Conservation (phyloP, 306 rosid genomes). For the Trichosanthes cucumerina region DNA sequence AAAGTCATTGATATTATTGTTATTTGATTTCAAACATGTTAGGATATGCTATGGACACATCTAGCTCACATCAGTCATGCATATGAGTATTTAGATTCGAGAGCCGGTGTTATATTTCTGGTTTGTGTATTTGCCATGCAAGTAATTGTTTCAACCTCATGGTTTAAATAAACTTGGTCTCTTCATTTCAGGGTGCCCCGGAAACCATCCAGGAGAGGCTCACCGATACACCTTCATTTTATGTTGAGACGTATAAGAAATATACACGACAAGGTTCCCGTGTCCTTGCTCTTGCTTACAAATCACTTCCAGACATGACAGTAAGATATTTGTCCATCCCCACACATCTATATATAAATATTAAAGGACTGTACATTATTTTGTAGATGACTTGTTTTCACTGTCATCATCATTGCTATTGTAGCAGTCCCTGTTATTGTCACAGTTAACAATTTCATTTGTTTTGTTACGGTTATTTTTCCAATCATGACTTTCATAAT, state of each 20-base stretch:
- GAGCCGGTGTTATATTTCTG: background rate
- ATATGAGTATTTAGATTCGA: background rate
- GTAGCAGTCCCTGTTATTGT: background rate
- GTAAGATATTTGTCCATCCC: conserved; percentile 37
- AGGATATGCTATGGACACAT: background rate
- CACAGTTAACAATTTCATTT: background rate
- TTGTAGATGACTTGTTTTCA: background rate
- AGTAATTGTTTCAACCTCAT: background rate
- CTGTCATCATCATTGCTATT: background rate
- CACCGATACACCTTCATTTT: conserved; percentile 55
- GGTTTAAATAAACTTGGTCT: background rate
- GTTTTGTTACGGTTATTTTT: background rate
- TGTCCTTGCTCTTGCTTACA: conserved; percentile 92
- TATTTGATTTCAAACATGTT: background rate
- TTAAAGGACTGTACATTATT: background rate
- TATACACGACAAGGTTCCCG: conserved; percentile 98
- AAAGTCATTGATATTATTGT: background rate
- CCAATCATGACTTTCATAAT: background rate
- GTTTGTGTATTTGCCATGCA: background rate
- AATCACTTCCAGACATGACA: conserved; percentile 89
- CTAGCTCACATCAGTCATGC: background rate
- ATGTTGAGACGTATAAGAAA: conserved; percentile 77
- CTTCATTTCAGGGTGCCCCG: conserved; percentile 84
- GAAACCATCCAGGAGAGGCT: conserved; percentile 94
- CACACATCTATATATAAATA: background rate